Conservation (phyloP, 176 grass and related monocot genomes). For the Aegilops sharonensis region DNA sequence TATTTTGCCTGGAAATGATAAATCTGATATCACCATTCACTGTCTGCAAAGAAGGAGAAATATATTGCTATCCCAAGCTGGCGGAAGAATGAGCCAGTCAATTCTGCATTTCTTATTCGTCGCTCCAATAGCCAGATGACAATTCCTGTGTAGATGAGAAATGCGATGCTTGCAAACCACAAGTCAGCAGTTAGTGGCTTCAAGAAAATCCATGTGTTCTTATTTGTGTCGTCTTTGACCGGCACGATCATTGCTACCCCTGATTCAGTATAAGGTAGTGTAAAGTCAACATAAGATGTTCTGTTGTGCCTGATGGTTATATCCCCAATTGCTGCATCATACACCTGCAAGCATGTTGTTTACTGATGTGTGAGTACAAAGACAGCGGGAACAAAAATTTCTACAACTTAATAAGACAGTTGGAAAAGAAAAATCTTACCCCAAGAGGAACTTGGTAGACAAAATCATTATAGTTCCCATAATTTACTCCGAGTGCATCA, state of each 20-base stretch:
- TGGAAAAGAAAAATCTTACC: neutral
- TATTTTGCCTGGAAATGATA: neutral
- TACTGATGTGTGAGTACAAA: neutral
- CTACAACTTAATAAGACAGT: neutral
- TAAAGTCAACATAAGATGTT: constrained; percentile 46
- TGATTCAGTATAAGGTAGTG: constrained; percentile 51
- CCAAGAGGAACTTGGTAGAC: constrained; percentile 43
- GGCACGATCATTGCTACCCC: constrained; percentile 52
- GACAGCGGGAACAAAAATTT: neutral
- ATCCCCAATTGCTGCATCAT: constrained; percentile 45
- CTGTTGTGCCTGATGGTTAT: constrained; percentile 59
- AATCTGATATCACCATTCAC: constrained; percentile 35
- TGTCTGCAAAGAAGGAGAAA: constrained; percentile 56
- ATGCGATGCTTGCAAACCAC: constrained; percentile 49
- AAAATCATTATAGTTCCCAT: constrained; percentile 43
- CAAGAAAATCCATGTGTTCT: constrained; percentile 47
- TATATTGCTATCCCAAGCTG: constrained; percentile 55
- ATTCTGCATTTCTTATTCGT: constrained; percentile 24
- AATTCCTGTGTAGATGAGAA: constrained; percentile 53
- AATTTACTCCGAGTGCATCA: neutral
- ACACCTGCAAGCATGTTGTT: constrained; percentile 31
- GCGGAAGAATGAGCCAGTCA: constrained; percentile 22
- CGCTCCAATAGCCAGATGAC: constrained; percentile 40
- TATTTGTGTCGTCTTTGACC: constrained; percentile 31
- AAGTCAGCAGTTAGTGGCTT: constrained; percentile 51